These are phyloP conservation scores for Sherardia arvensis DNA, from an alignment of 257 asterid genomes.

Conservation along the genomic window DNA sequence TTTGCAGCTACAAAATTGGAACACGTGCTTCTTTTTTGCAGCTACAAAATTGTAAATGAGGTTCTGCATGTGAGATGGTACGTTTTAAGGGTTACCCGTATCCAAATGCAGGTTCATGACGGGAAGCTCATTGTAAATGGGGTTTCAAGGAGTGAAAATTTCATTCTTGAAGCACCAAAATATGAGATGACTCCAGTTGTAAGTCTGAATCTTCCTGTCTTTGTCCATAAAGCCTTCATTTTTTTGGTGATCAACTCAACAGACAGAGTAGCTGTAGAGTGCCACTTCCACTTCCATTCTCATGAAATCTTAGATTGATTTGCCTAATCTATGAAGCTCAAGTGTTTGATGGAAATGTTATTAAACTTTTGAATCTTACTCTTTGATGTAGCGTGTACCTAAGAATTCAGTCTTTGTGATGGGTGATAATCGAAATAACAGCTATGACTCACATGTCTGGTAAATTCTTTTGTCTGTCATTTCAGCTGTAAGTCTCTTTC, in stretches of 20 bases:
- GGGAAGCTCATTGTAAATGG: slow-evolving; percentile 93
- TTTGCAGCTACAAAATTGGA: neutral
- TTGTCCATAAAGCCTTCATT: neutral
- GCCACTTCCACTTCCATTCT: too few species aligned
- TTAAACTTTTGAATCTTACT: slow-evolving; percentile 8
- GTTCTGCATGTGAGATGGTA: neutral
- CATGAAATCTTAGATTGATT: neutral
- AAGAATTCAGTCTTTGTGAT: slow-evolving; percentile 69
- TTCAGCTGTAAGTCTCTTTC: slow-evolving; percentile 8
- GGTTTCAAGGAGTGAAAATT: slow-evolving; percentile 60
- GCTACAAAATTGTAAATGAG: neutral
- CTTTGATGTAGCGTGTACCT: slow-evolving; percentile 67
- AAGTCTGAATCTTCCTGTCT: slow-evolving; percentile 19
- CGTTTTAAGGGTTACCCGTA: neutral
- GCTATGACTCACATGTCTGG: slow-evolving; percentile 95
- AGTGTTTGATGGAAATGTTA: neutral
- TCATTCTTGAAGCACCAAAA: slow-evolving; percentile 66
- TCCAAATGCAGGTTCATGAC: slow-evolving; percentile 58
- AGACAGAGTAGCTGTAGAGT: neutral
- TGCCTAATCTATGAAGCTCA: neutral
- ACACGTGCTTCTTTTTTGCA: neutral
- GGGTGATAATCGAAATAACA: slow-evolving; percentile 94
- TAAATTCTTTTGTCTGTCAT: slow-evolving; percentile 26
- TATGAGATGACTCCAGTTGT: slow-evolving; percentile 78
- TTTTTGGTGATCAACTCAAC: neutral